Evolutionary conservation across 2,329 filamentous ascomycete genomes (phyloP), one percentile per base, ranked within the genome.

Genomic region (Sclerotinia borealis): DNA sequence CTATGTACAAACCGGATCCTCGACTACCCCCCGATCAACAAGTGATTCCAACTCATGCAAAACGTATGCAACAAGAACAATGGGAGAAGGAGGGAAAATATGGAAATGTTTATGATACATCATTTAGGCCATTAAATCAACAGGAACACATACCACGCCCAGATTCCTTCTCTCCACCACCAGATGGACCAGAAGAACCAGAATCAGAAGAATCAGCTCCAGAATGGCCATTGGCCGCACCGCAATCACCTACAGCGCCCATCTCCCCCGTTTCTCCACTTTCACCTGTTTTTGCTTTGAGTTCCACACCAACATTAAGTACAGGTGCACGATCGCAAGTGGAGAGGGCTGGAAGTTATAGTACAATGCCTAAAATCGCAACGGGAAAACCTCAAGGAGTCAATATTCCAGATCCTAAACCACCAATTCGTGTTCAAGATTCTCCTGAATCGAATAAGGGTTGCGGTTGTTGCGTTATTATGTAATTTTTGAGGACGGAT

Each of bases 1-100:
- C 90, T 27, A 92, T 96, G 77, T 99, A 97, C 77, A 96, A 96
- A 73, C 95, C 95, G 0, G 95, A 99, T 74, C 95, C 95, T 36
- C 88, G 92, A 65, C 80, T 99, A 39, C 95, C 95, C 7, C 95
- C 92, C 0, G 95, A 99, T 66, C 91, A 99, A 76, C 95, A 99
- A 74, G 87, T 99, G 60, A 85, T 99, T 13, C 95, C 95, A 0
- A 98, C 95, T 0, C 92, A 98, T 67, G 95, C 95, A 15, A 92
- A 89, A 72, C 85, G 91, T 63, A 83, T 98, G 76, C 91, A 95
- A 75, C 93, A 97, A 78, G 92, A 97, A 76, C 91, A 93, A 75
- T 97, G 92, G 93, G 92, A 96, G 76, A 90, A 87, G 70, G 91
- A 97, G 75, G 93, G 93, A 67, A 92, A 91, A 68, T 90, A 91